Percentiles rank a stretch among this genome's conserved stretches.
Conservation (phyloP, 768 basidiomycete species). For the Suillus clintonianus region DNA sequence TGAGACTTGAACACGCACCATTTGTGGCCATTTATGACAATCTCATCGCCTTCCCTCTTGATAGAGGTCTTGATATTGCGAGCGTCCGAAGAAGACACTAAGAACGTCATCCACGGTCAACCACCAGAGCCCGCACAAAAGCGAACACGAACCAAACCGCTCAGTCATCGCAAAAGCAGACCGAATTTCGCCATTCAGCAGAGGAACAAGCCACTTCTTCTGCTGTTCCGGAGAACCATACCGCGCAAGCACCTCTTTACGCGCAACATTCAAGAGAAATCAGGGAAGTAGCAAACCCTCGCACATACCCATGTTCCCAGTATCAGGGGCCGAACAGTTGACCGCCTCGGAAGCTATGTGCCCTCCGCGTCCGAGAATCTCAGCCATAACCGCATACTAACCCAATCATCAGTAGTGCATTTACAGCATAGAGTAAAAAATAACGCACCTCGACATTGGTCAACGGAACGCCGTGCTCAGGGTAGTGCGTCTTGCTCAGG, state of each 20-base stretch:
- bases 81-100: slow-evolving; percentile 91
- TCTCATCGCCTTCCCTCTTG: slow-evolving; percentile 78
- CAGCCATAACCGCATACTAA: slow-evolving; percentile 98
- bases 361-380: slow-evolving; percentile 83
- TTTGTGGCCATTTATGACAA: slow-evolving; percentile 96
- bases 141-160: slow-evolving; percentile 61
- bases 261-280: slow-evolving; percentile 1
- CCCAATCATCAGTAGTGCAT: background rate
- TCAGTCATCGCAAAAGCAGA: slow-evolving; percentile 99
- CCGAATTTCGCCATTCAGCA: slow-evolving; percentile 91
- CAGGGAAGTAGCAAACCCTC: background rate
- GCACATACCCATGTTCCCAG: slow-evolving; percentile 93
- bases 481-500: slow-evolving; percentile 92
- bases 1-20: slow-evolving; percentile 53
- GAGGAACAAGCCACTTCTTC: slow-evolving; percentile 83
- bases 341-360: slow-evolving; percentile 83
- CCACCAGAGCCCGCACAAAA: slow-evolving; percentile 8
- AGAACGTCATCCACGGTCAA: slow-evolving; percentile 4
- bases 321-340: slow-evolving; percentile 97
- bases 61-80: slow-evolving; percentile 93
- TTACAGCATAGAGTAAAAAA: background rate
- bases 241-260: slow-evolving; percentile 89
- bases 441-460: slow-evolving; percentile 84
- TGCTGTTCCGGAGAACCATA: slow-evolving; percentile 94
- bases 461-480: slow-evolving; percentile 84